A percentile compares a stretch with the other conserved stretches of the same genome.
phyloP scores from a whole-genome alignment of 2,329 filamentous ascomycete species.

The Arthrobotrys megalospora region DNA sequence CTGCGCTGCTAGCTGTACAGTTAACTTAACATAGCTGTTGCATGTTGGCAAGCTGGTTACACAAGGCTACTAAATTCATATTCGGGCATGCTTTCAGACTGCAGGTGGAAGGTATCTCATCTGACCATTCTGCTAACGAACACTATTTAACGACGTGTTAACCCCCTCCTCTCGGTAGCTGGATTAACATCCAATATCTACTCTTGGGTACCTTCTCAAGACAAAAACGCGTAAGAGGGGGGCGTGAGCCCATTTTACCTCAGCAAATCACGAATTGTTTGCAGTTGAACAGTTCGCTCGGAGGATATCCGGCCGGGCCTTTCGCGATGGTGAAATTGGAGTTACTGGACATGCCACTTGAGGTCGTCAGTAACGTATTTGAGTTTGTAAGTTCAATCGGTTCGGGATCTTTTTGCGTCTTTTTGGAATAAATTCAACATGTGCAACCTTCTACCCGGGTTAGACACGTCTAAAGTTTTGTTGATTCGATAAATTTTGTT shows the following conservation, averaged over 20 bases:
- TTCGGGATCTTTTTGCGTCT: too few species aligned
- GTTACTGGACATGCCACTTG: constrained; percentile 16
- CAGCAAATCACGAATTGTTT: not conserved
- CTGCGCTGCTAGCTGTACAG: too few species aligned
- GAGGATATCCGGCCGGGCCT: not conserved
- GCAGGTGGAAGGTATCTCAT: too few species aligned
- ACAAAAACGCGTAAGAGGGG: not conserved
- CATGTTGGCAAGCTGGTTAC: not conserved
- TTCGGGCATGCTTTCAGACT: not conserved
- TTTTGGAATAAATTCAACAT: too few species aligned
- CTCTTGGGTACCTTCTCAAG: not conserved
- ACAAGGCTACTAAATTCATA: not conserved
- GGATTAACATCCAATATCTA: not conserved
- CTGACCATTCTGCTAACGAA: not conserved
- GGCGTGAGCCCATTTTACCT: not conserved
- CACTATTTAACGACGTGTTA: not conserved
- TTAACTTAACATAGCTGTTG: too few species aligned
- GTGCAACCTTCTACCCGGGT: too few species aligned
- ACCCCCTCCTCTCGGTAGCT: not conserved
- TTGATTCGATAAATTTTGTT: too few species aligned
- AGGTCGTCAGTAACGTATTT: constrained; percentile 16
- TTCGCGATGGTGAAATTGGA: constrained; percentile 2
- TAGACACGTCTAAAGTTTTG: too few species aligned
- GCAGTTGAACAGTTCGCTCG: not conserved
- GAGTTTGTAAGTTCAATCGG: not conserved